Conservation (phyloP, 2,329 filamentous ascomycete species). For the Tolypocladium album region DNA sequence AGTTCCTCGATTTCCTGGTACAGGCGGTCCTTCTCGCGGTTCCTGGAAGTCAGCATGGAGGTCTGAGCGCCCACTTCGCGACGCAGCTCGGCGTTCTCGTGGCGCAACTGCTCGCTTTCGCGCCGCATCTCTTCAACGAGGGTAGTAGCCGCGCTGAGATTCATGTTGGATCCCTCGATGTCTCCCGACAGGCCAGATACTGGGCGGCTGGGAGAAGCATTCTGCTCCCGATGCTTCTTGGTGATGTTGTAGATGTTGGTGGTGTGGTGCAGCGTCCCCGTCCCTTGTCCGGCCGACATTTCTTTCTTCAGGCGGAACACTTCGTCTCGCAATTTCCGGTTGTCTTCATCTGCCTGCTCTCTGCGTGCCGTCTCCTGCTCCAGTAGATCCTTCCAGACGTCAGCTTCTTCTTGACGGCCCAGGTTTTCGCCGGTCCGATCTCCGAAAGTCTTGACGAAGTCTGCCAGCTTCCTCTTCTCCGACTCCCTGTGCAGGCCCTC, state of each 20-base stretch:
- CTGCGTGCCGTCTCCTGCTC: conserved; percentile 83
- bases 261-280: conserved; percentile 37
- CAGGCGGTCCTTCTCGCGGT: conserved; percentile 86
- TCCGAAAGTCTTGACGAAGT: conserved; percentile 54
- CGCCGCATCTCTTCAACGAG: conserved; percentile 66
- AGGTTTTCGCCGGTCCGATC: conserved; percentile 38
- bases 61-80: conserved; percentile 92
- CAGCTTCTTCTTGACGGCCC: conserved; percentile 52
- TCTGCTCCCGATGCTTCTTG: conserved; percentile 38
- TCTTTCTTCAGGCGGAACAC: conserved; percentile 62
- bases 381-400: conserved; percentile 91
- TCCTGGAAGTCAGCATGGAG: conserved; percentile 92
- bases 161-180: conserved; percentile 37
- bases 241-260: conserved; percentile 58
- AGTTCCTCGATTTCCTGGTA: conserved; percentile 97
- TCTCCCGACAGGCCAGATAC: conserved; percentile 39
- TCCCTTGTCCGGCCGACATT: conserved; percentile 23
- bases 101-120: conserved; percentile 65
- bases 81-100: conserved; percentile 85
- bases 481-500: conserved; percentile 71
- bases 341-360: conserved; percentile 86
- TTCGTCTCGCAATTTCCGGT: conserved; percentile 73
- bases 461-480: conserved; percentile 77
- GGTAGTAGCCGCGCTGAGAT: conserved; percentile 49
- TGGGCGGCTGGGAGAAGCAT: conserved; percentile 37